These are phyloP conservation scores for Malassezia restricta DNA, from an alignment of 1,284 basidiomycete genomes.

Conservation along the genomic window DNA sequence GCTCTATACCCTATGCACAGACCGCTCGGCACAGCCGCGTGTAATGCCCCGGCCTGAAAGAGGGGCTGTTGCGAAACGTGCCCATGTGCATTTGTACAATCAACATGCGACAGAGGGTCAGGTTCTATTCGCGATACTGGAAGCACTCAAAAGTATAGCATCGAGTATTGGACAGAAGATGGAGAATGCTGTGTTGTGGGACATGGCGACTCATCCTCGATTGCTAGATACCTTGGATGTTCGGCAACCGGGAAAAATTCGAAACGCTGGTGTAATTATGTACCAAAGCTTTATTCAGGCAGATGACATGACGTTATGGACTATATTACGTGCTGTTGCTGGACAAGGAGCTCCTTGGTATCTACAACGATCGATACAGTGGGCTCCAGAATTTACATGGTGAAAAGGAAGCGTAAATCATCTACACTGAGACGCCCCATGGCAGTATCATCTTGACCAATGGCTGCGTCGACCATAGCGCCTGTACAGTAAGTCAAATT, in stretches of 20 bases:
- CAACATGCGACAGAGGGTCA: neutral
- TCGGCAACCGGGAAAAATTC: slow-evolving; percentile 5
- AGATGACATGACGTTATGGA: slow-evolving; percentile 6
- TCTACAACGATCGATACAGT: neutral
- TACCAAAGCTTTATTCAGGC: neutral
- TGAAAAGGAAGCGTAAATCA: slow-evolving; percentile 41
- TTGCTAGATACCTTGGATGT: slow-evolving; percentile 8
- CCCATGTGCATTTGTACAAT: neutral
- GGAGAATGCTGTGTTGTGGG: slow-evolving; percentile 1
- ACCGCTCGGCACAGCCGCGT: neutral
- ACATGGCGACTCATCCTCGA: slow-evolving; percentile 2
- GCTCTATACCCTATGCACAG: neutral
- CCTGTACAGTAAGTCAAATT: slow-evolving; percentile 59
- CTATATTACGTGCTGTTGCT: slow-evolving; percentile 3
- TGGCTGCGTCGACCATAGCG: slow-evolving; percentile 45
- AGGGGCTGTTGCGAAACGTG: neutral
- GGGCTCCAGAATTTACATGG: slow-evolving; percentile 18
- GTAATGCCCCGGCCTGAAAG: neutral
- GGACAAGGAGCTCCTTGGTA: neutral
- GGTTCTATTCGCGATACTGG: neutral
- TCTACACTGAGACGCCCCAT: slow-evolving; percentile 43
- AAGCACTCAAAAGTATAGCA: slow-evolving; percentile 1
- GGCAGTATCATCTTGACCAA: slow-evolving; percentile 42
- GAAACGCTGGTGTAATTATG: neutral
- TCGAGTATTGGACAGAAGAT: neutral